Conservation (phyloP, 345 rosid genomes). For the Carallia pectinifolia region DNA sequence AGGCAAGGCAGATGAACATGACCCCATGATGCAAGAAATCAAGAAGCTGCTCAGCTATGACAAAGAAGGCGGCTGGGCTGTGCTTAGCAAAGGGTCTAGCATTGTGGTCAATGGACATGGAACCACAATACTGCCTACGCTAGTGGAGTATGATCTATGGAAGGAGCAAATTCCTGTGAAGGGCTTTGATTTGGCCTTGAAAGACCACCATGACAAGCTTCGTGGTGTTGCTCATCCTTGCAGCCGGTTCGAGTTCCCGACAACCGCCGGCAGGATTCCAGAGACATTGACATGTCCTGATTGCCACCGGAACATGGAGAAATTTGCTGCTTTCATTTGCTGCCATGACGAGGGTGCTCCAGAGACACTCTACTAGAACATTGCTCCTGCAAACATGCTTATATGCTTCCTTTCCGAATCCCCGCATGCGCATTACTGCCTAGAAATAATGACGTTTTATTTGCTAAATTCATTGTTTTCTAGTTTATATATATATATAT, state of each 20-base stretch:
- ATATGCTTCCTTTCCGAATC: no score
- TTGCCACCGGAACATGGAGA: slow-evolving; percentile 25
- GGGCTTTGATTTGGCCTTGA: slow-evolving; percentile 24
- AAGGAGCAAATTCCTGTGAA: slow-evolving; percentile 9
- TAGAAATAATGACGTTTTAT: no score
- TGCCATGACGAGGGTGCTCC: slow-evolving; percentile 15
- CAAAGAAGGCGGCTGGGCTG: slow-evolving; percentile 26
- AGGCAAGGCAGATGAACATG: slow-evolving; percentile 19
- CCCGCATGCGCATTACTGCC: no score
- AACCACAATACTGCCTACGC: neutral
- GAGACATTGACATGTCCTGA: slow-evolving; percentile 25
- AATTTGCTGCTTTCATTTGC: slow-evolving; percentile 18
- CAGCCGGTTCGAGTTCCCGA: slow-evolving; percentile 20
- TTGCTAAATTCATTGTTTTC: no score
- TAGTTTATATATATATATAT: no score
- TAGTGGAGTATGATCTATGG: slow-evolving; percentile 15
- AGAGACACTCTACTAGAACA: neutral
- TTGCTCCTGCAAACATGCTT: no score
- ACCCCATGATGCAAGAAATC: slow-evolving; percentile 23
- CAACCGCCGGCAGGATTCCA: slow-evolving; percentile 10
- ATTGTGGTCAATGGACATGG: slow-evolving; percentile 21
- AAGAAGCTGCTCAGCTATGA: slow-evolving; percentile 24
- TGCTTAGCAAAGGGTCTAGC: slow-evolving; percentile 16
- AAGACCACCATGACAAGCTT: slow-evolving; percentile 14
- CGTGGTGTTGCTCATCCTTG: slow-evolving; percentile 20